Conservation (phyloP, 306 rosid species). For the Medicago ruthenica region DNA sequence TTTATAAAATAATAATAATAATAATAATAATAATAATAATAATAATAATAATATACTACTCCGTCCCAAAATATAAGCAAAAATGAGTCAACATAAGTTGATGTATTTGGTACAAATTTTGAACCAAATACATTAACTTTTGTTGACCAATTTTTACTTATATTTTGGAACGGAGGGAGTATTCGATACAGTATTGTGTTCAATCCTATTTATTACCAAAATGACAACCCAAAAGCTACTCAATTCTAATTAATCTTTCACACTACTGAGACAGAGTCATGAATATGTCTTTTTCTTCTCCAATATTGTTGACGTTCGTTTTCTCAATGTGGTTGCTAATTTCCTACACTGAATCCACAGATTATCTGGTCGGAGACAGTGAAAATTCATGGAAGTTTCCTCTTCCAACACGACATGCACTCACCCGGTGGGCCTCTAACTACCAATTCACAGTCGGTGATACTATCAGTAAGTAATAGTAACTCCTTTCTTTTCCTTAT, state of each 20-base stretch:
- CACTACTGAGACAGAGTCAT: neutral
- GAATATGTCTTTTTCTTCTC: conserved; percentile 38
- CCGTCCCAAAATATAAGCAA: no score
- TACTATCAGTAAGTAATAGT: conserved; percentile 39
- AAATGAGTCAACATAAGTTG: no score
- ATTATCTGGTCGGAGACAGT: conserved; percentile 47
- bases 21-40: no score
- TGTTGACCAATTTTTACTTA: no score
- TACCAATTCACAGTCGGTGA: conserved; percentile 48
- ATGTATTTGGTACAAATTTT: no score
- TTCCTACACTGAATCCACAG: conserved; percentile 16
- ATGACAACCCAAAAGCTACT: neutral
- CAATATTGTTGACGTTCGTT: neutral
- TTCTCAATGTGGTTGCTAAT: conserved; percentile 24
- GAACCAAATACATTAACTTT: no score
- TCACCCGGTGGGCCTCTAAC: conserved; percentile 44
- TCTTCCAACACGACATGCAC: conserved; percentile 25
- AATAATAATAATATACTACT: no score
- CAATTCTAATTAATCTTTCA: neutral
- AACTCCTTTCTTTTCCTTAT: no score
- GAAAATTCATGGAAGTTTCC: conserved; percentile 37
- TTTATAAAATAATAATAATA: neutral
- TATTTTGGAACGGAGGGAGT: no score
- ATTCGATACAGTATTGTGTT: neutral
- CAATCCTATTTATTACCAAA: conserved; percentile 3